Conservation (phyloP, 352 stramenopile genomes). For the Globisporangium parvum region DNA sequence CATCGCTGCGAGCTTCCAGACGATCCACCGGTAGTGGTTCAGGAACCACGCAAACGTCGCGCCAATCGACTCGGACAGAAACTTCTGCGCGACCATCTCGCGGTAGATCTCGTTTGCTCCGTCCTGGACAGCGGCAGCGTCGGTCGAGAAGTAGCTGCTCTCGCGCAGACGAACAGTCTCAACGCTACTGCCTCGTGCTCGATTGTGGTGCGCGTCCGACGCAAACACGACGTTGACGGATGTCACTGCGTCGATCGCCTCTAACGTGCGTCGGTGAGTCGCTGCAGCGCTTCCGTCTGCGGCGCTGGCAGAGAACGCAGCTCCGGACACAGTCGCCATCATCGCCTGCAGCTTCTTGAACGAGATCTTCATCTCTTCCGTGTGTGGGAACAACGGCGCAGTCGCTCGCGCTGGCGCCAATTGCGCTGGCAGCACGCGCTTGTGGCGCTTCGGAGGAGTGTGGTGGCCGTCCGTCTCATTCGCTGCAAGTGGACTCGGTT, state of each 20-base stretch:
- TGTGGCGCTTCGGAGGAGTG: slow-evolving; percentile 10
- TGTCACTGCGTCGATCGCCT: slow-evolving; percentile 26
- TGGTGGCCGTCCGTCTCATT: background rate
- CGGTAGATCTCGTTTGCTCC: slow-evolving; percentile 29
- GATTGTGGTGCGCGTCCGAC: background rate
- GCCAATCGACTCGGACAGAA: slow-evolving; percentile 22
- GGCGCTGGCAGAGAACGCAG: background rate
- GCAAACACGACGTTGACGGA: slow-evolving; percentile 25
- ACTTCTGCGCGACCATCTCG: slow-evolving; percentile 22
- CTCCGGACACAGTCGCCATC: too few relatives aligned
- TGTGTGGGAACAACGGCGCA: slow-evolving; percentile 11
- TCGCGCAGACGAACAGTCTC: slow-evolving; percentile 6
- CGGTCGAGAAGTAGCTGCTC: slow-evolving; percentile 5
- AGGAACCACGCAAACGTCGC: slow-evolving; percentile 54
- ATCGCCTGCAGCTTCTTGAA: slow-evolving; percentile 19
- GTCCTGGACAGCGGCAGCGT: slow-evolving; percentile 9
- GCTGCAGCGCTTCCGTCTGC: slow-evolving; percentile 1
- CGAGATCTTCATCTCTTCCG: slow-evolving; percentile 48
- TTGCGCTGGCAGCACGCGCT: background rate
- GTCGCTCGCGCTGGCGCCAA: background rate
- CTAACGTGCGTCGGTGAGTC: slow-evolving; percentile 17
- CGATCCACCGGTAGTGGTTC: slow-evolving; percentile 71
- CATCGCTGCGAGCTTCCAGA: slow-evolving; percentile 64
- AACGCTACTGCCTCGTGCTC: background rate
- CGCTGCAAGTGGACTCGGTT: slow-evolving; percentile 13